A percentile compares a stretch with the other conserved stretches of the same genome.
These are phyloP conservation scores for Hibiscus mutabilis DNA, from an alignment of 345 rosid genomes.

Conservation along the genomic window DNA sequence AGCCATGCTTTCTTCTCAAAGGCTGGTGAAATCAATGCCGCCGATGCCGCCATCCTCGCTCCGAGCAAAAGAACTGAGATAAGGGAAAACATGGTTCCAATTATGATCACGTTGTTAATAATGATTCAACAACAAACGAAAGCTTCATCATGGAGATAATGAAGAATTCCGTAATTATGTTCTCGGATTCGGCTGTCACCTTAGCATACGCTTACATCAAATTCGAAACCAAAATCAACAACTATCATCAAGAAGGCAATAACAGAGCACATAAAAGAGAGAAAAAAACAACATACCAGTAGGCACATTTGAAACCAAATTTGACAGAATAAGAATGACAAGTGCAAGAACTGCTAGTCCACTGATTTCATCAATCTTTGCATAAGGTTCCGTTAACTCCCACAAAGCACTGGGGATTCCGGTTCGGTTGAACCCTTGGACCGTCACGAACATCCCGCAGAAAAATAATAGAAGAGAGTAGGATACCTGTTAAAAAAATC, in stretches of 20 bases:
- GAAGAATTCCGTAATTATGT: background rate
- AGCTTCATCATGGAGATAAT: no score
- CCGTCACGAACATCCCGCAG: constrained; percentile 86
- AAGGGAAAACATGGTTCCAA: background rate
- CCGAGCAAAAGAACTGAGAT: constrained; percentile 68
- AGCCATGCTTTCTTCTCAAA: constrained; percentile 85
- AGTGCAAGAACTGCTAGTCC: constrained; percentile 56
- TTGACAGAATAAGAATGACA: constrained; percentile 64
- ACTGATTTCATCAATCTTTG: constrained; percentile 35
- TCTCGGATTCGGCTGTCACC: background rate
- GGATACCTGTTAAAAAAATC: constrained; percentile 44
- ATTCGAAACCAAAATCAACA: background rate
- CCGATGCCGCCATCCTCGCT: constrained; percentile 53
- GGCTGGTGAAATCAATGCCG: constrained; percentile 34
- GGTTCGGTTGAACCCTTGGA: constrained; percentile 74
- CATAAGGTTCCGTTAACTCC: constrained; percentile 73
- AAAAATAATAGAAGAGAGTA: constrained; percentile 72
- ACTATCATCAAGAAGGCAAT: background rate
- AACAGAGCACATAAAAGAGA: background rate
- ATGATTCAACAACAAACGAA: no score
- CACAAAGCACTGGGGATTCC: constrained; percentile 78
- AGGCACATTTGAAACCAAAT: constrained; percentile 84
- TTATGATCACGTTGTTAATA: background rate
- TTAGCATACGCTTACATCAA: background rate
- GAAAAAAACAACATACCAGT: constrained; percentile 42